Conservation (phyloP, 352 stramenopile species). For the Pythium brachiatum region DNA sequence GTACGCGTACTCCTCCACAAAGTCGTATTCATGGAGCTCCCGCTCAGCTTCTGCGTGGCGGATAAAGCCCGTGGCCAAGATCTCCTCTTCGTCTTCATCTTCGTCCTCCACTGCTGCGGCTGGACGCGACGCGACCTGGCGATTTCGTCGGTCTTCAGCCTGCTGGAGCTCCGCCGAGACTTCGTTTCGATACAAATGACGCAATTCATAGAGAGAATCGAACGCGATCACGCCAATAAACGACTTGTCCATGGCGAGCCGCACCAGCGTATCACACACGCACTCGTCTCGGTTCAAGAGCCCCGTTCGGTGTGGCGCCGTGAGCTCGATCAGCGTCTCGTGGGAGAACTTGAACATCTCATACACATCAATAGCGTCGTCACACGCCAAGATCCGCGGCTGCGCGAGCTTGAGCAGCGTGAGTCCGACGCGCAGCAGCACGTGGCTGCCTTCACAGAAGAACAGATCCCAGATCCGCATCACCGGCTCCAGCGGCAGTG, state of each 20-base stretch:
- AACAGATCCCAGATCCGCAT: conserved; percentile 90
- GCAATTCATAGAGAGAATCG: conserved; percentile 71
- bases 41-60: conserved; percentile 30
- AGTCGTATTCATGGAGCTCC: conserved; percentile 72
- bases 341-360: conserved; percentile 81
- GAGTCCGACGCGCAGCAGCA: conserved; percentile 82
- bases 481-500: conserved; percentile 84
- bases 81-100: conserved; percentile 25
- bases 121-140: conserved; percentile 1
- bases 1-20: conserved; percentile 67
- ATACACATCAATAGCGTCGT: conserved; percentile 79
- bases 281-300: conserved; percentile 79
- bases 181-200: conserved; percentile 54
- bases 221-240: conserved; percentile 74
- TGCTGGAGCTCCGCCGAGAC: conserved; percentile 56
- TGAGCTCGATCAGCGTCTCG: conserved; percentile 55
- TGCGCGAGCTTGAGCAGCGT: conserved; percentile 83
- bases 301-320: conserved; percentile 49
- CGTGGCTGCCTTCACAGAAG: conserved; percentile 88
- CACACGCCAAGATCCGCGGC: conserved; percentile 62
- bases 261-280: conserved; percentile 78
- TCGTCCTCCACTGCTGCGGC: conserved; percentile 17
- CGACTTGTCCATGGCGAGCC: conserved; percentile 79
- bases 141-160: conserved; percentile 32
- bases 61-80: conserved; percentile 20